phyloP scores from a whole-genome alignment of 371 early-diverging fungal species.

The Mucor irregularis region DNA sequence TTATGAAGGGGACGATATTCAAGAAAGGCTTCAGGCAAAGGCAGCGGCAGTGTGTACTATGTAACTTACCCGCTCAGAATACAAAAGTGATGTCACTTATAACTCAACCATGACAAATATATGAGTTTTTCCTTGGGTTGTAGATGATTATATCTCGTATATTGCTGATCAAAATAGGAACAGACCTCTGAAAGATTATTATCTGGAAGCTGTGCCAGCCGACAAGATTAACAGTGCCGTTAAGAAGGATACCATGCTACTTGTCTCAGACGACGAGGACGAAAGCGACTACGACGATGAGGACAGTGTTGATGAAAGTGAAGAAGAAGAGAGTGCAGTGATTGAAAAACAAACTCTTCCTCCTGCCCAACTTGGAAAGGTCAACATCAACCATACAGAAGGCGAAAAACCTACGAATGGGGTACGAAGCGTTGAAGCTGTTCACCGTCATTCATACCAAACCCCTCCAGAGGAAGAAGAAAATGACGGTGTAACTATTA shows the following conservation, averaged over 20 bases:
- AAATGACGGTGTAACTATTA: background rate
- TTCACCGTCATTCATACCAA: no score
- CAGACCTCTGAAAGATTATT: background rate
- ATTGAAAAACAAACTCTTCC: no score
- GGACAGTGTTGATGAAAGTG: background rate
- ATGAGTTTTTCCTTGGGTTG: constrained; percentile 66
- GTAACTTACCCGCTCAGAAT: constrained; percentile 56
- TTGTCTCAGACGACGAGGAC: constrained; percentile 2
- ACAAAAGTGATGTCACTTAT: constrained; percentile 6
- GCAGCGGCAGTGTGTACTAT: constrained; percentile 76
- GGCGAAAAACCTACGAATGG: no score
- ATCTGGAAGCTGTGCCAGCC: background rate
- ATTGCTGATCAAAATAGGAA: constrained; percentile 31
- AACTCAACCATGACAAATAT: constrained; percentile 2
- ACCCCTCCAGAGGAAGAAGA: no score
- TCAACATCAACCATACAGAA: no score
- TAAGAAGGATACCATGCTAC: background rate
- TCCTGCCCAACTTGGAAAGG: no score
- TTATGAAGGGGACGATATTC: background rate
- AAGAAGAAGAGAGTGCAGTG: no score
- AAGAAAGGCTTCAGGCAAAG: constrained; percentile 28
- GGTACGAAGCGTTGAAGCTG: no score
- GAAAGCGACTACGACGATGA: background rate
- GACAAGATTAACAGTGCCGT: constrained; percentile 4
- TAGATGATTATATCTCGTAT: constrained; percentile 49